Evolutionary conservation across 768 basidiomycete species (phyloP).

Genomic region (Suillus cothurnatus): DNA sequence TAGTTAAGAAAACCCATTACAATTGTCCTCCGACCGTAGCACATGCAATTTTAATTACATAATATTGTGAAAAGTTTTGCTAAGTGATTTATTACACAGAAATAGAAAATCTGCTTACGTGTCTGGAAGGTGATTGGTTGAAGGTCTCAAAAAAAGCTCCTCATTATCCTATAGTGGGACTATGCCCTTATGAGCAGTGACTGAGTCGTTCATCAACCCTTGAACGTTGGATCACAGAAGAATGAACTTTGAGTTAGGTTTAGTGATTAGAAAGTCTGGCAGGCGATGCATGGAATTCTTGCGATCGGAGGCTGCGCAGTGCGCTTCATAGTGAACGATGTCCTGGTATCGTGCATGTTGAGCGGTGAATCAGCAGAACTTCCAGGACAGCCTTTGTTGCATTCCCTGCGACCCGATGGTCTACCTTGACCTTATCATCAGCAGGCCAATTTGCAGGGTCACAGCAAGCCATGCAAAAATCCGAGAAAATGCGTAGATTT

Average conservation of each 20-base stretch:
- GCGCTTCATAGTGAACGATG: too few relatives aligned
- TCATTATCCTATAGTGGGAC: too few relatives aligned
- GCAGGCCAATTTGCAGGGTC: background rate
- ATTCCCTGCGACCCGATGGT: background rate
- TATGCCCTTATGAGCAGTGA: background rate
- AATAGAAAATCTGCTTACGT: background rate
- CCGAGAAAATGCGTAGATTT: background rate
- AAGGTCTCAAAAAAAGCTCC: background rate
- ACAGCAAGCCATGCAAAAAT: background rate
- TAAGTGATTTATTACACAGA: too few relatives aligned
- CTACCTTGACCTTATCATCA: background rate
- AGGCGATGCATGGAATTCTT: background rate
- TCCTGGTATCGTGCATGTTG: background rate
- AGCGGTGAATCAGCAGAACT: background rate
- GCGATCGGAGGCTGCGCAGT: too few relatives aligned
- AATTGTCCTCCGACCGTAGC: too few relatives aligned
- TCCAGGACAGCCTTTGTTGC: background rate
- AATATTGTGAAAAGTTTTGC: too few relatives aligned
- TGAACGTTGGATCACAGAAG: background rate
- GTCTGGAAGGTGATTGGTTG: background rate
- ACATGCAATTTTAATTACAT: too few relatives aligned
- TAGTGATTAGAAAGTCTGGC: background rate
- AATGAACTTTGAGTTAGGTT: background rate
- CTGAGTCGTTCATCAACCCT: background rate
- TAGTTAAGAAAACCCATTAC: too few relatives aligned